Base-by-base conservation (phyloP, 352 stramenopile species). In the Phytophthora colocasiae region DNA sequence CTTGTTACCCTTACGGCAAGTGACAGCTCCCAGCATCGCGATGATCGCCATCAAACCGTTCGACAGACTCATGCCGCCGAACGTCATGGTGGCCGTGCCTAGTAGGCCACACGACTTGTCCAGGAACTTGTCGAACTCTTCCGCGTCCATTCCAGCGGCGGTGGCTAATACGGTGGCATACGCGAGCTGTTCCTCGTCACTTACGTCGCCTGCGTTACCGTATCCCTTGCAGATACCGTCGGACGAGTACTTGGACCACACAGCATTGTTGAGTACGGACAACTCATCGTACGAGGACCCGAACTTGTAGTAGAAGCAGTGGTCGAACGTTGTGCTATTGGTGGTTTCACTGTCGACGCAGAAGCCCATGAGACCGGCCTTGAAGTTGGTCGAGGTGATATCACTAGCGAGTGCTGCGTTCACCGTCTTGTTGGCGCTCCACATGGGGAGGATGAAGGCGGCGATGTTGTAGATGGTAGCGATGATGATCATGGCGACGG, bases 291-390 rank as follows among this genome's bases (percentile, higher is more conserved):
- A 66, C 60, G 71, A 83, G 6, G 75, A 77, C n/a, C 59, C 59
- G 32, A 68, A 68, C 26, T 81, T 87, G 73, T 90, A 78, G 71
- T 87, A 90, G 63, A 89, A 90, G 69, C 79, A 90, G 58, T 83
- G 74, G 66, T 90, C 77, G 46, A 87, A 79, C 43, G 59, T 40
- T 17, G 78, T 52, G 29, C 58, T 62, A 46, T 85, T 78, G 12
- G 49, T 34, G 52, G 85, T 43, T 59, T 86, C 50, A 22, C 85
- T 64, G 54, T 89, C 78, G 51, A 80, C 81, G 67, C 77, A 83
- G 63, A 68, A 68, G 2, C 60, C 60, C 45, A 62, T 17, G 44
- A 69, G 34, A 5, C 60, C 60, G 19, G 60, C 60, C 45, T 58
- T 63, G 52, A 69, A 69, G 60, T 48, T 53, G 38, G 60, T 53